phyloP scores from a whole-genome alignment of 805 yeast genomes.

The Candida easanensis region DNA sequence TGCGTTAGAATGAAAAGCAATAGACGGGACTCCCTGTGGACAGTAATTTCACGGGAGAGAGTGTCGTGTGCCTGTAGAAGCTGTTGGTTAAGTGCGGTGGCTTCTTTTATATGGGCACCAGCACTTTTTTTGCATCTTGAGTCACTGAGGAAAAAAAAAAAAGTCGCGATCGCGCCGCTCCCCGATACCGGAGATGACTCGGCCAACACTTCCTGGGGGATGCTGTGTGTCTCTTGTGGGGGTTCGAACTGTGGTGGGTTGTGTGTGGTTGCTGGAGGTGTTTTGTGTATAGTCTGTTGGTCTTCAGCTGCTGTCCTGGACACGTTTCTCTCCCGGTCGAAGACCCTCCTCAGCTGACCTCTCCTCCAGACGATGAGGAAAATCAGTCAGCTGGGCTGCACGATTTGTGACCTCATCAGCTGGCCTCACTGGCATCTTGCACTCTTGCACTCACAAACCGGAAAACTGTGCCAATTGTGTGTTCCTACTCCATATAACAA shows the following conservation, averaged over 20 bases:
- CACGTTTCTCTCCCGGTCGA: neutral
- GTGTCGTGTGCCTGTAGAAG: too few relatives aligned
- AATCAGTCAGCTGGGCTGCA: too few relatives aligned
- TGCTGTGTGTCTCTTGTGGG: too few relatives aligned
- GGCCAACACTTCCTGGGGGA: neutral
- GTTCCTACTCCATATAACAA: too few relatives aligned
- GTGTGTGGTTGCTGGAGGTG: too few relatives aligned
- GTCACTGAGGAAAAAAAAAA: slow-evolving; percentile 2
- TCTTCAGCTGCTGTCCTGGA: neutral
- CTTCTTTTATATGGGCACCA: slow-evolving; percentile 1
- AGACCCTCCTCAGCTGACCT: too few relatives aligned
- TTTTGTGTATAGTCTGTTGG: too few relatives aligned
- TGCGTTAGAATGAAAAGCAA: neutral
- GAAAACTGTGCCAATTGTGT: too few relatives aligned
- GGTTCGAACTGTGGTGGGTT: too few relatives aligned
- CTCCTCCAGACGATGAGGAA: neutral
- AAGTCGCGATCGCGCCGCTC: neutral
- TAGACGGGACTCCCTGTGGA: too few relatives aligned
- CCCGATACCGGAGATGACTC: slow-evolving; percentile 5
- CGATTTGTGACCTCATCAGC: slow-evolving; percentile 12
- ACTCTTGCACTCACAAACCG: neutral
- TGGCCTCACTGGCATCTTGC: too few relatives aligned
- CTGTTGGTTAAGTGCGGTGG: neutral
- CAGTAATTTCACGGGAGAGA: too few relatives aligned
- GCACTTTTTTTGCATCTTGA: neutral